Evolutionary conservation across 164 flowering plant genomes (phyloP), one percentile per base, ranked within the genome.

Genomic region (Magnolia officinalis): DNA sequence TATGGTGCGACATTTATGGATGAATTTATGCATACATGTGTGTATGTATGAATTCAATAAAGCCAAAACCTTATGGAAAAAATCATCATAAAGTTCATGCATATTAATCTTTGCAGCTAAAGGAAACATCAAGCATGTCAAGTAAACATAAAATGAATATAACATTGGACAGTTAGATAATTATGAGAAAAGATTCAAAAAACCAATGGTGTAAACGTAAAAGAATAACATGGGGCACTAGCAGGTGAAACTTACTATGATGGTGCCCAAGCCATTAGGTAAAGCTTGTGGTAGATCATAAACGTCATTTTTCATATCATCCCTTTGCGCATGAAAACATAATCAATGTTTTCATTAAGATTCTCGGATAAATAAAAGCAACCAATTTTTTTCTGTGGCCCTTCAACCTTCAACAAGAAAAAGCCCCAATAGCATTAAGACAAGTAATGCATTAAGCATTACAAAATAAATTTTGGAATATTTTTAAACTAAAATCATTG

Each of bases 321-420:
- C 78, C 72, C 78, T 86, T 73, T 71, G 80, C n/a, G 81, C 65
- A 66, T 71, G 77, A 67, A 83, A n/a, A 76, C 73, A 69, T 85
- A 78, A 67, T 88, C 90, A 74, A 79, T 78, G 64, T 79, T 72
- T 64, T 87, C 92, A 78, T 88, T 82, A 31, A 96, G 94, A 78
- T 88, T 90, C 83, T 92, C 92, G 74, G 85, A 86, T 72, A 96
- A 78, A 86, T 91, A 90, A 80, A 89, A 96, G 76, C 89, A 87
- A 13, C 92, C 84, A 74, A 80, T 74, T 50, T 51, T 76, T 14
- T 81, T 85, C 73, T 83, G 84, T 73, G 84, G 86, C 75, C 85
- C 86, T 86, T 91, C 88, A 67, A 91, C 92, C 97, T 95, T 81
- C 74, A 78, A 23, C 59, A 77, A 79, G 58, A 67, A 52, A 9